Conservation (phyloP, 2,329 filamentous ascomycete genomes). For the Colletotrichum sp. region DNA sequence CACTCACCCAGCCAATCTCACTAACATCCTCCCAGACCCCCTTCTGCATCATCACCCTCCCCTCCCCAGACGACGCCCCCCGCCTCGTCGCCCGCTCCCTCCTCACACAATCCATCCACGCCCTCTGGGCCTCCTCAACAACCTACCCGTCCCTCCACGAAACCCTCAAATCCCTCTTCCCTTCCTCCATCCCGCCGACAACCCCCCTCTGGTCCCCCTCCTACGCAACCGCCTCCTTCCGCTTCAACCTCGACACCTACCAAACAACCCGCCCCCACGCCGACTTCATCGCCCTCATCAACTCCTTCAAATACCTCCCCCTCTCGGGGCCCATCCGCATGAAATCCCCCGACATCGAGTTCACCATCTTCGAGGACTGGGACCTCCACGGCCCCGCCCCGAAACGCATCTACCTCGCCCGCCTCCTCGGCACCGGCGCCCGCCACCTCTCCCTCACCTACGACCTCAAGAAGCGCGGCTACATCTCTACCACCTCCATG, state of each 20-base stretch:
- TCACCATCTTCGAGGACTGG: constrained; percentile 86
- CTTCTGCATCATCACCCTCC: constrained; percentile 78
- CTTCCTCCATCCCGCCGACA: neutral
- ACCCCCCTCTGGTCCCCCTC: constrained; percentile 65
- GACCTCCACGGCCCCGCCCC: constrained; percentile 55
- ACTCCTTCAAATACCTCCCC: constrained; percentile 78
- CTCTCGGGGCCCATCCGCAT: constrained; percentile 82
- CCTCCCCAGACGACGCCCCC: constrained; percentile 67
- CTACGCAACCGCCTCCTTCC: constrained; percentile 75
- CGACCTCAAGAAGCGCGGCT: constrained; percentile 89
- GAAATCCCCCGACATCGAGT: constrained; percentile 74
- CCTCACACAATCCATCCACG: constrained; percentile 82
- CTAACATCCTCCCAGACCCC: constrained; percentile 67
- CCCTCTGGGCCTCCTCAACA: constrained; percentile 81
- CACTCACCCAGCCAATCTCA: neutral
- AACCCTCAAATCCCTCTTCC: constrained; percentile 62
- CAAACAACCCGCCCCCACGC: constrained; percentile 70
- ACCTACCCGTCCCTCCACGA: constrained; percentile 73
- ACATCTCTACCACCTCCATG: constrained; percentile 98
- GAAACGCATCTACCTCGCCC: constrained; percentile 68
- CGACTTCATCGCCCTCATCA: constrained; percentile 76
- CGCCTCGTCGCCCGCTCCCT: constrained; percentile 78
- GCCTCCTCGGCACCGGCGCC: constrained; percentile 69
- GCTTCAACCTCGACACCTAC: constrained; percentile 84
- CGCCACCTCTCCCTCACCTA: constrained; percentile 74